Evolutionary conservation across 768 basidiomycete species (phyloP), one percentile per base, ranked within the genome.

Genomic region (Phlebiopsis gigantea): DNA sequence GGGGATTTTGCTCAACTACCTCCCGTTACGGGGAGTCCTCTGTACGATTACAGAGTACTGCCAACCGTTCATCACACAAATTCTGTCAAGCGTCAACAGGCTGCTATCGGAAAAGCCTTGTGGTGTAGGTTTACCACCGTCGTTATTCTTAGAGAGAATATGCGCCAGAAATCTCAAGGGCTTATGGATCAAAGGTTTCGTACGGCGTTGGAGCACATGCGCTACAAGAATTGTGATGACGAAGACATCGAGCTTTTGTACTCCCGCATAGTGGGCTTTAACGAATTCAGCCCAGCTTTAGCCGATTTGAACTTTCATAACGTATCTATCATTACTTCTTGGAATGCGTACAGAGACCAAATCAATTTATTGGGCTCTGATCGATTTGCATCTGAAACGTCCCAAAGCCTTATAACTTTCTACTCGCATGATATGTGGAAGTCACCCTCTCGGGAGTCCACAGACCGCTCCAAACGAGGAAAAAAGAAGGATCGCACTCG

Each of bases 1-100:
- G 75, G 76, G n/a, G 77, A 78, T 53, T 77, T 77, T 71, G 74
- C 73, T 5, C 76, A 78, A 45, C 56, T 78, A 1, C 73, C 74
- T 8, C 75, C 57, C 9, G 21, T 34, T 71, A 26, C 67, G 62
- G 24, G 26, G 19, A 25, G 56, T 42, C 8, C 34, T 3, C 8
- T 39, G 34, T 39, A 39, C 8, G 17, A 17, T 9, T 39, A 34
- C 31, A 34, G 14, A 14, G 31, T 34, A 34, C 6, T 7, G 7
- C 31, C 31, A 14, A 34, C 31, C 7, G 31, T 34, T 6, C 31
- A 34, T n/a, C n/a, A n/a, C n/a, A n/a, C n/a, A n/a, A n/a, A n/a
- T n/a, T n/a, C n/a, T n/a, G n/a, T n/a, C n/a, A n/a, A n/a, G n/a
- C n/a, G n/a, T n/a, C 34, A 39, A 21, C 45, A n/a, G n/a, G n/a